Conservation (phyloP, 192 early-diverging fungal species). For the Coemansia sp. region DNA sequence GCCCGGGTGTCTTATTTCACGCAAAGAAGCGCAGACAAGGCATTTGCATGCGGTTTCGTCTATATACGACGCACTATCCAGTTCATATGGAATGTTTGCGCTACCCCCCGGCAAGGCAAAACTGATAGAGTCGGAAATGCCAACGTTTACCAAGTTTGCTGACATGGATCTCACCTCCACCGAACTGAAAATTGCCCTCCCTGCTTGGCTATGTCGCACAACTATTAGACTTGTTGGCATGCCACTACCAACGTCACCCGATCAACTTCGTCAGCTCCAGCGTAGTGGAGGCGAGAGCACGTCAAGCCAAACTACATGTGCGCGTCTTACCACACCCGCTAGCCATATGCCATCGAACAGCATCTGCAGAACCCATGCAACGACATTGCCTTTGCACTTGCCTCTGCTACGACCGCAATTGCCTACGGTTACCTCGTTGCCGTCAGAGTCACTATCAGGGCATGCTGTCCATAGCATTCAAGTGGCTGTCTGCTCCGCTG, state of each 20-base stretch:
- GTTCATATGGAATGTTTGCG: conserved; percentile 26
- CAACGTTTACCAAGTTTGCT: conserved; percentile 45
- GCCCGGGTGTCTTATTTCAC: conserved; percentile 1
- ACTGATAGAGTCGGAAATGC: conserved; percentile 39
- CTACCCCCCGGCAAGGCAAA: conserved; percentile 28
- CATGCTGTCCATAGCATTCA: neutral
- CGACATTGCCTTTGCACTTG: neutral
- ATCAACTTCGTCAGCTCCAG: conserved; percentile 17
- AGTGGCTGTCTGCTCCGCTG: neutral
- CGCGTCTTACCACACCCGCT: conserved; percentile 5
- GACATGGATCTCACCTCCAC: conserved; percentile 50
- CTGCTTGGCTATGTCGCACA: conserved; percentile 53
- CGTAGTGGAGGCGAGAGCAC: conserved; percentile 3
- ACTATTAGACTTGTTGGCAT: conserved; percentile 39
- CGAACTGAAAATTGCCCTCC: conserved; percentile 30
- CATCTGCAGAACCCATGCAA: neutral
- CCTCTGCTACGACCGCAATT: neutral
- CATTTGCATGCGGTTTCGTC: conserved; percentile 34
- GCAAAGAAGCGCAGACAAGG: conserved; percentile 21
- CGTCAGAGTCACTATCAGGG: neutral
- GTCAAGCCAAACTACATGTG: conserved; percentile 1
- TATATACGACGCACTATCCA: conserved; percentile 34
- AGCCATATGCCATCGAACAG: neutral
- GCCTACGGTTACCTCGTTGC: neutral
- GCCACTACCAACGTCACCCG: conserved; percentile 29